A percentile compares a stretch with the other conserved stretches of the same genome.
Conservation (phyloP, 805 yeast genomes). For the Naumovozyma baii region DNA sequence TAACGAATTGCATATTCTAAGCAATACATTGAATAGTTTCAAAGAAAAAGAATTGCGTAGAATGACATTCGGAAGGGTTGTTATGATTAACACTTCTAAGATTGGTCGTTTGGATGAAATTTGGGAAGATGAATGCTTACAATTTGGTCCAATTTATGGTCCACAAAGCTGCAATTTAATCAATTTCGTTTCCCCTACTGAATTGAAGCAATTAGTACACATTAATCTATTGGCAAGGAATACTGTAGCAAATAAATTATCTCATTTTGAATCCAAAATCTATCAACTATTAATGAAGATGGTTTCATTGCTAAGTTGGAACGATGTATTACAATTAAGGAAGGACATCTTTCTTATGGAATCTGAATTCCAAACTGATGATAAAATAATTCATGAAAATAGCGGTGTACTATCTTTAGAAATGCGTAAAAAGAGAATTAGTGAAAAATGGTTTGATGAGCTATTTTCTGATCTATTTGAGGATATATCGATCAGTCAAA, state of each 20-base stretch:
- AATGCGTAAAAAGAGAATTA: conserved; percentile 20
- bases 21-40: conserved; percentile 14
- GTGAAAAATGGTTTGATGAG: conserved; percentile 30
- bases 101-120: conserved; percentile 17
- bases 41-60: conserved; percentile 21
- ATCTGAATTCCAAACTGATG: conserved; percentile 39
- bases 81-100: conserved; percentile 22
- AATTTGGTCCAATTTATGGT: conserved; percentile 28
- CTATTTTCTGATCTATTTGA: conserved; percentile 29
- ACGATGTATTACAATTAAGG: conserved; percentile 53
- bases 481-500: conserved; percentile 27
- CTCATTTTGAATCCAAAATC: conserved; percentile 33
- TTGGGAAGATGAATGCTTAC: conserved; percentile 20
- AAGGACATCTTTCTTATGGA: conserved; percentile 75
- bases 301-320: conserved; percentile 74
- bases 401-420: conserved; percentile 14
- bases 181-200: conserved; percentile 25
- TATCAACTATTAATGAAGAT: conserved; percentile 66
- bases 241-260: conserved; percentile 20
- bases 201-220: conserved; percentile 22
- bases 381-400: neutral
- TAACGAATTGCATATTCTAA: conserved; percentile 18
- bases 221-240: conserved; percentile 21
- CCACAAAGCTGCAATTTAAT: conserved; percentile 23
- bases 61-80: conserved; percentile 24